Conservation (phyloP, 2,329 filamentous ascomycete species). For the Cylindrodendrum hubeiense region DNA sequence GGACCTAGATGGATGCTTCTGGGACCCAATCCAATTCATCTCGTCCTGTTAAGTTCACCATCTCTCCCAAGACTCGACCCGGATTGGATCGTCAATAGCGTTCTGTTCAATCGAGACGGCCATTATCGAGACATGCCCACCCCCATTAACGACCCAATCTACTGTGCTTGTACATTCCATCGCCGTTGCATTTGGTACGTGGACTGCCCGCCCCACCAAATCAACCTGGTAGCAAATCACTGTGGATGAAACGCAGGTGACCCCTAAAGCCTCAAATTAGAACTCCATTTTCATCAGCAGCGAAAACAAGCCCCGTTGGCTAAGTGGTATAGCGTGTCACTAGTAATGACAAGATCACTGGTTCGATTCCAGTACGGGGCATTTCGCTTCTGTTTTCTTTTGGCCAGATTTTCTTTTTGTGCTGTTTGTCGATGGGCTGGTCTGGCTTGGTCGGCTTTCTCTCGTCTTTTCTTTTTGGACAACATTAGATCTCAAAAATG, state of each 20-base stretch:
- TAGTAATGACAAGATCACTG: slow-evolving; percentile 53
- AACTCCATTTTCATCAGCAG: background rate
- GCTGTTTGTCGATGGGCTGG: background rate
- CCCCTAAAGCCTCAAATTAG: background rate
- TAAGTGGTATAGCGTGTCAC: slow-evolving; percentile 53
- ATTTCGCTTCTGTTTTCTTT: background rate
- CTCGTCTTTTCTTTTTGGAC: background rate
- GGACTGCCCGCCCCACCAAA: background rate
- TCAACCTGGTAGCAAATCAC: background rate
- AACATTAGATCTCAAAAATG: background rate
- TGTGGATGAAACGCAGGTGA: too few species aligned
- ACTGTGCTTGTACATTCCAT: background rate
- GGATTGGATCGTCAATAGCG: background rate
- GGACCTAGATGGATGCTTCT: background rate
- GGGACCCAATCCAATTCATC: too few species aligned
- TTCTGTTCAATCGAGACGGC: background rate
- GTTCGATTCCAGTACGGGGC: slow-evolving; percentile 52
- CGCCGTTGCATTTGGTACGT: background rate
- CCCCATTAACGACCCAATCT: background rate
- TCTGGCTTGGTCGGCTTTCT: too few species aligned
- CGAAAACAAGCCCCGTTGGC: slow-evolving; percentile 46
- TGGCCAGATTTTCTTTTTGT: background rate
- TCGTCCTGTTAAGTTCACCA: background rate
- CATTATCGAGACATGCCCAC: background rate
- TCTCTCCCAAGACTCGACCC: background rate